Evolutionary conservation across 1,284 basidiomycete species (phyloP).

Genomic region (Macrocybe sp.): DNA sequence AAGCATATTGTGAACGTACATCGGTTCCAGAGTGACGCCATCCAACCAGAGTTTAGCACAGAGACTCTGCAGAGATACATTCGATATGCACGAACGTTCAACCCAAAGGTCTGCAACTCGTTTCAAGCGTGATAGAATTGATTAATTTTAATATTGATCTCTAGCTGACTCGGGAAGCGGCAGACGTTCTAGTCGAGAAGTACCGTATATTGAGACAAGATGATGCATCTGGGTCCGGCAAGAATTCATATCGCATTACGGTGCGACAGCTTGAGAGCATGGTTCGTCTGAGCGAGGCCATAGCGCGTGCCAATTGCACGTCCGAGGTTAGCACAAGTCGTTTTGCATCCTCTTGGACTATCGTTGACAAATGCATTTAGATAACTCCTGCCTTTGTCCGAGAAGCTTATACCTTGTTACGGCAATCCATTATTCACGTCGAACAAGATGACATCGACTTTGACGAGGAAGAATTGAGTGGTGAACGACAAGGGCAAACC

Average conservation of each 20-base stretch:
- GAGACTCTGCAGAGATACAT: slow-evolving; percentile 97
- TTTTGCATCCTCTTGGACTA: not conserved
- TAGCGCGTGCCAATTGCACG: slow-evolving; percentile 94
- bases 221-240: slow-evolving; percentile 82
- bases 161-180: slow-evolving; percentile 89
- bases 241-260: slow-evolving; percentile 94
- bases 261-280: slow-evolving; percentile 96
- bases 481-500: slow-evolving; percentile 35
- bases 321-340: slow-evolving; percentile 54
- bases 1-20: slow-evolving; percentile 98
- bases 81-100: slow-evolving; percentile 94
- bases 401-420: slow-evolving; percentile 90
- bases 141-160: not conserved
- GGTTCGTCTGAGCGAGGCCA: slow-evolving; percentile 96
- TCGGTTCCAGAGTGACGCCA: slow-evolving; percentile 91
- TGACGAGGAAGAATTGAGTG: slow-evolving; percentile 85
- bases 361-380: slow-evolving; percentile 30
- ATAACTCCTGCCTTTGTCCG: slow-evolving; percentile 92
- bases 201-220: slow-evolving; percentile 92
- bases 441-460: slow-evolving; percentile 99
- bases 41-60: slow-evolving; percentile 95
- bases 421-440: slow-evolving; percentile 98
- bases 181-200: slow-evolving; percentile 93
- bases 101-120: slow-evolving; percentile 70
- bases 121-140: not conserved